A percentile compares a stretch with the other conserved stretches of the same genome.
Evolutionary conservation across 208 protist genomes (phyloP).

Genomic region (Trypanosoma scelopori): DNA sequence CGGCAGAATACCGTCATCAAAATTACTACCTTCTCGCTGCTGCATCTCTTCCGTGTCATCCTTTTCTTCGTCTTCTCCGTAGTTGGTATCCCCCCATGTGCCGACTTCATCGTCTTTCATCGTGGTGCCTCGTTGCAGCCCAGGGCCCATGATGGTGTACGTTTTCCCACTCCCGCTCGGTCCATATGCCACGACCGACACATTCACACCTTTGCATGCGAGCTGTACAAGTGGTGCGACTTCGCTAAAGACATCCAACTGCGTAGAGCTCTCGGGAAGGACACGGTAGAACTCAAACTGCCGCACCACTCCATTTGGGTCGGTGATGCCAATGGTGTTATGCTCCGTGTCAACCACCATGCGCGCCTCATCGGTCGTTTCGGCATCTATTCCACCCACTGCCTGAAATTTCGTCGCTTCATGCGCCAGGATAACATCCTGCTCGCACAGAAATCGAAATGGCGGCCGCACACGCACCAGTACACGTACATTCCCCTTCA

Average conservation of each 20-base stretch:
- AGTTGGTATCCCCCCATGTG: background rate
- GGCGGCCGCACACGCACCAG: conserved; percentile 24
- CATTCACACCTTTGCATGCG: conserved; percentile 44
- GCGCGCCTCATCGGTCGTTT: no score
- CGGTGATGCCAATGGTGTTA: conserved; percentile 14
- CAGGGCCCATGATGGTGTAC: conserved; percentile 57
- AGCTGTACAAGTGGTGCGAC: conserved; percentile 45
- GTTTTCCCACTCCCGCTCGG: conserved; percentile 75
- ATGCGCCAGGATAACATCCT: background rate
- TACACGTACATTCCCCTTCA: conserved; percentile 30
- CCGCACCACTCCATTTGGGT: background rate
- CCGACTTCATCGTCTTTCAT: background rate
- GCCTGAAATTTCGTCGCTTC: background rate
- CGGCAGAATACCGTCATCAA: conserved; percentile 28
- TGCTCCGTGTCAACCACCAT: conserved; percentile 5
- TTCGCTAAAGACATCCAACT: conserved; percentile 36
- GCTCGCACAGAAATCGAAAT: conserved; percentile 10
- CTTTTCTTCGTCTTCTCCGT: conserved; percentile 2
- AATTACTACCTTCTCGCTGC: background rate
- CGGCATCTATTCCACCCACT: background rate
- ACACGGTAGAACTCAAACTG: conserved; percentile 32
- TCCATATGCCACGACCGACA: conserved; percentile 63
- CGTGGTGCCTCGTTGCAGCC: background rate
- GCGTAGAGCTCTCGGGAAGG: conserved; percentile 21
- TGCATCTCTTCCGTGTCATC: conserved; percentile 4